A percentile compares a stretch with the other conserved stretches of the same genome.
These are phyloP conservation scores for Chimonanthus praecox DNA, from an alignment of 164 flowering plant species.

Conservation along the genomic window DNA sequence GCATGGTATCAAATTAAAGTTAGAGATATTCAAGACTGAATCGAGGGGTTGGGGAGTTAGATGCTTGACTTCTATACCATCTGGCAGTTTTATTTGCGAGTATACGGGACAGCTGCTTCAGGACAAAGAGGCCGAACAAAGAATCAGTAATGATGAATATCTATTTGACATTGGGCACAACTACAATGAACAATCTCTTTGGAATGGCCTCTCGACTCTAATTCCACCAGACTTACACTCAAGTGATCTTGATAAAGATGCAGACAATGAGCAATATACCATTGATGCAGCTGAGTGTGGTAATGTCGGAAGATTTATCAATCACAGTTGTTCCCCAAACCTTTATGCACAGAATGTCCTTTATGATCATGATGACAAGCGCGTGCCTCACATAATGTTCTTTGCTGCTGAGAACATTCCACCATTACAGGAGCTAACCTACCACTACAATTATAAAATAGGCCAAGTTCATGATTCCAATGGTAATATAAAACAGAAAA, in stretches of 20 bases:
- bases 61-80: conserved; percentile 61
- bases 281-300: conserved; percentile 70
- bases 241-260: conserved; percentile 22
- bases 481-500: conserved; percentile 67
- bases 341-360: conserved; percentile 86
- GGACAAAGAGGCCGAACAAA: conserved; percentile 74
- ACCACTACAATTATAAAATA: conserved; percentile 67
- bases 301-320: conserved; percentile 77
- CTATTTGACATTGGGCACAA: conserved; percentile 82
- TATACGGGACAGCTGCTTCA: conserved; percentile 77
- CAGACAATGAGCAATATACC: conserved; percentile 56
- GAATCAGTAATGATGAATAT: conserved; percentile 75
- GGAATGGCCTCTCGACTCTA: conserved; percentile 34
- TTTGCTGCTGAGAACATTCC: conserved; percentile 91
- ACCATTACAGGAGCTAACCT: conserved; percentile 73
- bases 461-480: conserved; percentile 59
- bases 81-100: conserved; percentile 90
- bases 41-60: conserved; percentile 90
- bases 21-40: conserved; percentile 81
- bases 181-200: conserved; percentile 38
- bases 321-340: conserved; percentile 92
- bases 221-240: conserved; percentile 36
- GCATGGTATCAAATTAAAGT: conserved; percentile 57
- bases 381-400: conserved; percentile 83
- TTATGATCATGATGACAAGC: conserved; percentile 72